A percentile compares a stretch with the other conserved stretches of the same genome.
phyloP scores from a whole-genome alignment of 345 rosid species.

The Rhodomyrtus tomentosa region DNA sequence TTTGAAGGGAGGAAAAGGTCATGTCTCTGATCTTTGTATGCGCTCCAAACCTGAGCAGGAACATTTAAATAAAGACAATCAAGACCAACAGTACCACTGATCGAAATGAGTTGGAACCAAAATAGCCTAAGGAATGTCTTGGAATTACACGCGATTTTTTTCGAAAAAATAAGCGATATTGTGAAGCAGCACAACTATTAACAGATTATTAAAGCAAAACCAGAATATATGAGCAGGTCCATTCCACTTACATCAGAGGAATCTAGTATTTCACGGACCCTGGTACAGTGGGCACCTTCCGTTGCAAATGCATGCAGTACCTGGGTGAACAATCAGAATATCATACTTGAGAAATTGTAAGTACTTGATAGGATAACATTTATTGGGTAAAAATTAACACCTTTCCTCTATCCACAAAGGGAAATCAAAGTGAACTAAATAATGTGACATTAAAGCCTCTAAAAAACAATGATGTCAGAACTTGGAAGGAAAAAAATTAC shows the following conservation, averaged over 20 bases:
- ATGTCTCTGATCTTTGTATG: conserved; percentile 95
- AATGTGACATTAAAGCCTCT: neutral
- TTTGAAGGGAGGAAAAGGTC: conserved; percentile 95
- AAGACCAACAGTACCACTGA: neutral
- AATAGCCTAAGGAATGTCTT: neutral
- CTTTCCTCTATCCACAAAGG: neutral
- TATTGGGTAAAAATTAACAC: neutral
- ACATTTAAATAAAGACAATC: neutral
- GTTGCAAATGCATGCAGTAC: conserved; percentile 95
- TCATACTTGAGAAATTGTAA: neutral
- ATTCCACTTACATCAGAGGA: conserved; percentile 83
- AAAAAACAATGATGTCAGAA: neutral
- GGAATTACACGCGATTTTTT: neutral
- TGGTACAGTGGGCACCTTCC: conserved; percentile 90
- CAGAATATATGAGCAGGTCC: neutral
- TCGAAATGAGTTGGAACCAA: neutral
- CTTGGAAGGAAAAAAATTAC: neutral
- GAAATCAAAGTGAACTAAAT: neutral
- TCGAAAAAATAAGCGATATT: neutral
- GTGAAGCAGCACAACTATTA: neutral
- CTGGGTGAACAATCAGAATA: conserved; percentile 17
- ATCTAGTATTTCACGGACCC: conserved; percentile 73
- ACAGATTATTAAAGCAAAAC: neutral
- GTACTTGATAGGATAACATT: neutral
- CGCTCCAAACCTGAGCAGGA: conserved; percentile 72